Evolutionary conservation across 1,139 yeast species (phyloP).

Genomic region (Pichia sp.): DNA sequence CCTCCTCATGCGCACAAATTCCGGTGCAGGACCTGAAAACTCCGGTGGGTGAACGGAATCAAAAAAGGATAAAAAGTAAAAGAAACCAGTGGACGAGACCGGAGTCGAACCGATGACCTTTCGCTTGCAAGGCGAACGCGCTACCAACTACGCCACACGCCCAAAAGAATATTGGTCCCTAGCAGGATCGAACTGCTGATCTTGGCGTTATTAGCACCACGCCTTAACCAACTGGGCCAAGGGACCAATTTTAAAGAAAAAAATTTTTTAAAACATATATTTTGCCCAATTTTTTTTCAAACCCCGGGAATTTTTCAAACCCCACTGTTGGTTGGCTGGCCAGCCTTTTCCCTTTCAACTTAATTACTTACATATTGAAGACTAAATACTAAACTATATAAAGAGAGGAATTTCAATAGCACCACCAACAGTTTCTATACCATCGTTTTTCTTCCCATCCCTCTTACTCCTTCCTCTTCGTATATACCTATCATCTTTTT

Average conservation of each 20-base stretch:
- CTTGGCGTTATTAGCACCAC: constrained; percentile 75
- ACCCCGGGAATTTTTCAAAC: not conserved
- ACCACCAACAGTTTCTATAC: constrained; percentile 32
- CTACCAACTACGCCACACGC: constrained; percentile 69
- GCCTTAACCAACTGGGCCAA: constrained; percentile 92
- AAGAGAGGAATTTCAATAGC: constrained; percentile 38
- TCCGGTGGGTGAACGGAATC: not conserved
- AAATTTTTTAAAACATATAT: not conserved
- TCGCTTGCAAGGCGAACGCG: constrained; percentile 61
- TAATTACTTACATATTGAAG: too few species aligned
- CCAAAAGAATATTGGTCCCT: constrained; percentile 52
- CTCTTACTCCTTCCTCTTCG: constrained; percentile 5
- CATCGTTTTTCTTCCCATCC: constrained; percentile 19
- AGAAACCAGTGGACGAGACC: constrained; percentile 11
- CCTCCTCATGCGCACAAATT: too few species aligned
- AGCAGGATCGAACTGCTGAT: constrained; percentile 51
- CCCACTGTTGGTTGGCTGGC: too few species aligned
- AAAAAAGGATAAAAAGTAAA: not conserved
- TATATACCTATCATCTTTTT: constrained; percentile 6
- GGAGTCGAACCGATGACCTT: constrained; percentile 62
- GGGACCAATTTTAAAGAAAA: too few species aligned
- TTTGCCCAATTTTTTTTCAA: not conserved
- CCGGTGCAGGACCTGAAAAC: not conserved
- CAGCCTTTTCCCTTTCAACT: too few species aligned
- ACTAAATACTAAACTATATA: constrained; percentile 20